Evolutionary conservation across 2,329 filamentous ascomycete species (phyloP), one percentile per base, ranked within the genome.

Genomic region (Fusarium praegraminearum): DNA sequence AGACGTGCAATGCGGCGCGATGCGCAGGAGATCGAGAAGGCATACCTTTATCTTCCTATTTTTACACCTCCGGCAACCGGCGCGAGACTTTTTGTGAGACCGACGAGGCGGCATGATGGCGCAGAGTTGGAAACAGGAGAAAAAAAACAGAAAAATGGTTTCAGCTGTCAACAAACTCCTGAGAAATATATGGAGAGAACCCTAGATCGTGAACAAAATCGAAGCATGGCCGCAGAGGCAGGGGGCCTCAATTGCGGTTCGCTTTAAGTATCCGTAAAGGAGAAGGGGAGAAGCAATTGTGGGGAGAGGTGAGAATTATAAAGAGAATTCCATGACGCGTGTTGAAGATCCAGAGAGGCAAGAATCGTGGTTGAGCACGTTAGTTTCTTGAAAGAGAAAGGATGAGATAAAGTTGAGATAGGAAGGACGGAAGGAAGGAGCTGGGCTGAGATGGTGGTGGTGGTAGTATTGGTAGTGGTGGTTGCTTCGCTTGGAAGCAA

Each of bases 51-150:
- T 90, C 78, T 91, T 91, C 65, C 90, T 83, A 57, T 83, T 82
- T 80, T 91, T 92, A 79, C 90, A 92, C 62, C 87, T 82, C 66
- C 85, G 83, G 73, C 90, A 92, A 46, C 90, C 90, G 53, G 89
- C 86, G 70, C 90, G 85, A 59, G 88, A 91, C 81, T 91, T 92
- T 76, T 90, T 91, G 78, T 92, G 90, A 43, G 89, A 90, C 76
- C 89, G 84, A 74, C 89, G 83, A 32, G 89, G 89, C 65, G 89
- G 87, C 88, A 90, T 90, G 47, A 66, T 77, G 54, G 41, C 30
- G 35, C 49, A 20, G 40, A 67, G 35, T 40, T 44, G 33, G 33
- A 51, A 49, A 46, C 32, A 40, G 26, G 45, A 50, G 38, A 55
- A 36, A 52, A 26, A 26, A 33, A 41, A 44, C 44, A 49, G 22